Conservation (phyloP, 2,329 filamentous ascomycete species). For the Phialophora macrospora region DNA sequence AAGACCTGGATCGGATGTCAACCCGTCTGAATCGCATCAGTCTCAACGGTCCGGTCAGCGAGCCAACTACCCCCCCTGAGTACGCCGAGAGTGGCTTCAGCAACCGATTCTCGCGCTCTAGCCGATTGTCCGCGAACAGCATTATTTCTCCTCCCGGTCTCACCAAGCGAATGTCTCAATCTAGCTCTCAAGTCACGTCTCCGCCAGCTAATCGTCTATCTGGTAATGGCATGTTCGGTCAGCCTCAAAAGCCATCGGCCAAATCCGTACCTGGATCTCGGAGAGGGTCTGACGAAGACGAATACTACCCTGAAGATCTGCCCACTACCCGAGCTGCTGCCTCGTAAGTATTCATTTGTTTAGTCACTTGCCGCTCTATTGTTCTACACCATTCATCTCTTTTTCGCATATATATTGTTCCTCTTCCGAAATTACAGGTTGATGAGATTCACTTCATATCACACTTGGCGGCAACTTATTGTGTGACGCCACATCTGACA, state of each 20-base stretch:
- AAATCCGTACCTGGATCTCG: constrained; percentile 85
- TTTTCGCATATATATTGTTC: neutral
- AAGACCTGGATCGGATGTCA: constrained; percentile 83
- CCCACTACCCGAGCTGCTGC: constrained; percentile 73
- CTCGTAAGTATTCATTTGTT: constrained; percentile 66
- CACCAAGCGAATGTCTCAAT: constrained; percentile 73
- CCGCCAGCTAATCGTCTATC: constrained; percentile 69
- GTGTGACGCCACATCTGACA: constrained; percentile 16
- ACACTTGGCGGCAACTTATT: neutral
- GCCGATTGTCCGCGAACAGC: constrained; percentile 87
- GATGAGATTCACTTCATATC: constrained; percentile 19
- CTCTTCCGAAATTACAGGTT: constrained; percentile 6
- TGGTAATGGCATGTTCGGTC: constrained; percentile 44
- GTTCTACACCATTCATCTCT: constrained; percentile 10
- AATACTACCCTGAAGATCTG: constrained; percentile 67
- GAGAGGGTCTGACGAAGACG: constrained; percentile 88
- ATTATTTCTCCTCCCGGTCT: constrained; percentile 79
- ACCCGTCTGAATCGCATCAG: constrained; percentile 56
- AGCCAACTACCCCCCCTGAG: constrained; percentile 95
- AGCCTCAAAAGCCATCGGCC: constrained; percentile 68
- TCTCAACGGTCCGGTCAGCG: constrained; percentile 74
- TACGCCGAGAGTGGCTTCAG: constrained; percentile 82
- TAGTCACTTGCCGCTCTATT: constrained; percentile 2
- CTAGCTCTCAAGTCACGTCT: constrained; percentile 79
- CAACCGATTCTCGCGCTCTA: constrained; percentile 78